phyloP scores from a whole-genome alignment of 176 grass and related monocot genomes.

The Pontederia crassipes region DNA sequence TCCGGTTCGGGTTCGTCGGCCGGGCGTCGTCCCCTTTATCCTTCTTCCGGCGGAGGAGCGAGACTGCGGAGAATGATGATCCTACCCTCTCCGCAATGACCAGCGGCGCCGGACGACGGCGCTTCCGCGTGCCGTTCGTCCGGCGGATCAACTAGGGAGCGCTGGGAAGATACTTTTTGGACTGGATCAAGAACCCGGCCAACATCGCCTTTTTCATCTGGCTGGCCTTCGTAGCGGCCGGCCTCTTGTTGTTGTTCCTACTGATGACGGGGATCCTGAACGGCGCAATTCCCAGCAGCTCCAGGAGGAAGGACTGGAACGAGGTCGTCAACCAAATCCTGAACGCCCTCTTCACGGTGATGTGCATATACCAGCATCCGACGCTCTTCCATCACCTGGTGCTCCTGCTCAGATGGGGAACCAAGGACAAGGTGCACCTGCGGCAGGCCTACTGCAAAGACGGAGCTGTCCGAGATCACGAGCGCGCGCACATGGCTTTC shows the following conservation, averaged over 20 bases:
- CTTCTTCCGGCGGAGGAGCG: conserved; percentile 6
- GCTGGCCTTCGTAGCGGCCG: conserved; percentile 35
- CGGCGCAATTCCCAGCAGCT: conserved; percentile 33
- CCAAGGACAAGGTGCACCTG: conserved; percentile 24
- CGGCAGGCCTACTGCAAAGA: conserved; percentile 50
- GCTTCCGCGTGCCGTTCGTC: conserved; percentile 19
- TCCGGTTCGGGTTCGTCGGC: not conserved
- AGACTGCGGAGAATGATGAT: not conserved
- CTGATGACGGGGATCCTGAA: conserved; percentile 65
- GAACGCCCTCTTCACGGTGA: conserved; percentile 74
- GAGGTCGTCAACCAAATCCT: conserved; percentile 60
- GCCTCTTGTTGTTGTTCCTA: conserved; percentile 42
- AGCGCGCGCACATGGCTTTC: conserved; percentile 39
- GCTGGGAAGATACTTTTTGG: conserved; percentile 18
- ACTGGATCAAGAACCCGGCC: conserved; percentile 34
- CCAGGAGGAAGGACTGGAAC: conserved; percentile 33
- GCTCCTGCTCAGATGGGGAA: conserved; percentile 35
- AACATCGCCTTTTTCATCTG: conserved; percentile 49
- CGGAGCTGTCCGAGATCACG: not conserved
- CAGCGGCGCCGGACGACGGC: not conserved
- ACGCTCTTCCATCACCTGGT: conserved; percentile 45
- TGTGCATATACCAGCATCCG: conserved; percentile 79
- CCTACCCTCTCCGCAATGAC: too few species aligned
- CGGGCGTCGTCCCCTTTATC: not conserved
- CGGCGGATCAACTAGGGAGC: conserved; percentile 36